phyloP scores from a whole-genome alignment of 1,284 basidiomycete species.

The Ceratobasidium papillatum region DNA sequence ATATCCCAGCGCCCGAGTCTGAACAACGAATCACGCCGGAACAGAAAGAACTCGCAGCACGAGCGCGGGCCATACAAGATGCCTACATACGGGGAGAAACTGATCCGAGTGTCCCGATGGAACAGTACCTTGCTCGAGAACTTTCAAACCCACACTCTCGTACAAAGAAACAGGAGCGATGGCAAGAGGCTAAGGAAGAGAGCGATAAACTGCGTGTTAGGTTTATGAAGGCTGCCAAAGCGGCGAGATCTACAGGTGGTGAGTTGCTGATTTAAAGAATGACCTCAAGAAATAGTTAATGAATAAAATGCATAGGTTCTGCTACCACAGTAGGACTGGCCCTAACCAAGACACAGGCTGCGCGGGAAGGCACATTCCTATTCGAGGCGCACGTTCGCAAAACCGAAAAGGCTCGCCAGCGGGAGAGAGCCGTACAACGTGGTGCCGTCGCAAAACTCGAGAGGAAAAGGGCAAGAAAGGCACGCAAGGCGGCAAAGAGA shows the following conservation, averaged over 20 bases:
- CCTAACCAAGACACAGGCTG: conserved; percentile 55
- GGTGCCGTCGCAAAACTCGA: conserved; percentile 66
- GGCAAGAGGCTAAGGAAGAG: conserved; percentile 62
- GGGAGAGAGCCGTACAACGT: conserved; percentile 56
- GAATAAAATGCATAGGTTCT: background rate
- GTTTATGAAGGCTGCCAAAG: conserved; percentile 64
- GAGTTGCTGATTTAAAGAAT: background rate
- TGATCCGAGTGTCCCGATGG: conserved; percentile 60
- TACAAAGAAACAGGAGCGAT: conserved; percentile 78
- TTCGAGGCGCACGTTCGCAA: conserved; percentile 68
- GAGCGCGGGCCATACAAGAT: conserved; percentile 31
- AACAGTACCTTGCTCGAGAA: conserved; percentile 69
- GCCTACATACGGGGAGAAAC: conserved; percentile 27
- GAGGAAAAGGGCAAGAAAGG: conserved; percentile 58
- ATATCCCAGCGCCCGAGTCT: conserved; percentile 30
- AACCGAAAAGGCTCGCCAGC: conserved; percentile 66
- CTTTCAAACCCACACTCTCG: conserved; percentile 81
- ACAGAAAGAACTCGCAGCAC: conserved; percentile 24
- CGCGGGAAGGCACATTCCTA: conserved; percentile 75
- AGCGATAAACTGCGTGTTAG: conserved; percentile 57
- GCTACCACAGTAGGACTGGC: conserved; percentile 15
- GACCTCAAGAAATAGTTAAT: background rate
- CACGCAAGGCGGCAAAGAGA: conserved; percentile 45
- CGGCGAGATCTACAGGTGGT: conserved; percentile 43
- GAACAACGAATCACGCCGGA: conserved; percentile 18